phyloP scores from a whole-genome alignment of 2,329 filamentous ascomycete species.

The Penicillium capsulatum region DNA sequence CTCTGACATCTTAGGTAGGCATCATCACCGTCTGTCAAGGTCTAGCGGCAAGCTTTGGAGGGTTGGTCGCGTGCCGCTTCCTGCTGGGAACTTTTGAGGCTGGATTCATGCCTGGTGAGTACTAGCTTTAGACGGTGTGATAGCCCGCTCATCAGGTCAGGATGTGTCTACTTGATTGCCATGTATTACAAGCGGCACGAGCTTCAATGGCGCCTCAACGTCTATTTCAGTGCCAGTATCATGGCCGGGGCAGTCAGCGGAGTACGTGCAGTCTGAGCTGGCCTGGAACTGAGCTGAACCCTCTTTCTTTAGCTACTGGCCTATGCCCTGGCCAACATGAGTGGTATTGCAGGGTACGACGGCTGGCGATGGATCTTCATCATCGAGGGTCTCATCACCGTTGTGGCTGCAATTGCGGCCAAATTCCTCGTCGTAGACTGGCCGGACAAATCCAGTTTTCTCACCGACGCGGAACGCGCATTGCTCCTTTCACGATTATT shows the following conservation, averaged over 20 bases:
- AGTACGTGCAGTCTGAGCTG: constrained; percentile 18
- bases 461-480: constrained; percentile 28
- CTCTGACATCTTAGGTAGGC: no score
- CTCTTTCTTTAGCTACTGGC: constrained; percentile 34
- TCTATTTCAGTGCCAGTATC: constrained; percentile 23
- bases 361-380: constrained; percentile 34
- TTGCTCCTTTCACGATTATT: constrained; percentile 43
- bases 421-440: constrained; percentile 24
- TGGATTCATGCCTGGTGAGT: constrained; percentile 35
- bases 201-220: constrained; percentile 22
- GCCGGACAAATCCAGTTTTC: constrained; percentile 21
- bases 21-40: not conserved
- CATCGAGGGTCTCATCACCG: constrained; percentile 25
- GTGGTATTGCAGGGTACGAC: constrained; percentile 23
- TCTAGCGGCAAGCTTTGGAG: not conserved
- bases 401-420: constrained; percentile 21
- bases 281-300: no score
- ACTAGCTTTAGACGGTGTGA: no score
- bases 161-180: constrained; percentile 30
- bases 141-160: no score
- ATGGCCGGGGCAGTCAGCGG: constrained; percentile 27
- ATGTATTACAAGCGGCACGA: constrained; percentile 39
- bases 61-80: constrained; percentile 8
- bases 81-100: constrained; percentile 38
- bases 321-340: constrained; percentile 25